Evolutionary conservation across 306 rosid species (phyloP), one percentile per base, ranked within the genome.

Genomic region (Vigna mungo): DNA sequence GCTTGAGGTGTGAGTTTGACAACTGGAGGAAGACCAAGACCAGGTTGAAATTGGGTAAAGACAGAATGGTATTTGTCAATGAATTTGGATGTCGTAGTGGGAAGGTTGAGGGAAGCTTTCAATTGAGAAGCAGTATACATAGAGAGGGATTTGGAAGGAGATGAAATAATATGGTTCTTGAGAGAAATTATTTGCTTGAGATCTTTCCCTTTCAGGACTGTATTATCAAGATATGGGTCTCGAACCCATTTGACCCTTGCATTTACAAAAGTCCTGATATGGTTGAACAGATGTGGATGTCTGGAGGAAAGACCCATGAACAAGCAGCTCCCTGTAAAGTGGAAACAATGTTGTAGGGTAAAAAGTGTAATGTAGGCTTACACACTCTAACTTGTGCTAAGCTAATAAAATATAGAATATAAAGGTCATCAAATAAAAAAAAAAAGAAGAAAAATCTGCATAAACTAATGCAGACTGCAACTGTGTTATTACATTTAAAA

Each of bases 221-320:
- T 91, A 36, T 60, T 84, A 75, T 91, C 97, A 4, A 93, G 90
- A 84, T 88, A 81, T 1, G 92, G 89, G 69, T 93, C 98, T 88
- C 90, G 83, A 17, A 88, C 96, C 96, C 96, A 93, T 81, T 93
- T 91, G 59, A 91, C 89, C 81, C 54, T 91, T n/a, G 88, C 93
- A 59, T 89, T 82, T 32, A 91, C 85, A 66, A 93, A 89, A 56
- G 84, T 81, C 41, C 92, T 89, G 39, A 74, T 30, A 63, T 77
- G 76, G 79, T 48, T 80, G 53, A 88, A 80, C 58, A 80, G 90
- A 81, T 72, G 77, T 20, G 82, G 86, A 36, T 80, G 81, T 81
- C 83, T 86, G 69, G 80, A 46, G 58, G 80, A 67, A 37, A 78
- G 46, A 64, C 88, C 72, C 96, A 89, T 87, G 78, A 78, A 32